A percentile compares a stretch with the other conserved stretches of the same genome.
These are phyloP conservation scores for Rhizomucor pusillus DNA, from an alignment of 371 early-diverging fungal species.

Conservation along the genomic window DNA sequence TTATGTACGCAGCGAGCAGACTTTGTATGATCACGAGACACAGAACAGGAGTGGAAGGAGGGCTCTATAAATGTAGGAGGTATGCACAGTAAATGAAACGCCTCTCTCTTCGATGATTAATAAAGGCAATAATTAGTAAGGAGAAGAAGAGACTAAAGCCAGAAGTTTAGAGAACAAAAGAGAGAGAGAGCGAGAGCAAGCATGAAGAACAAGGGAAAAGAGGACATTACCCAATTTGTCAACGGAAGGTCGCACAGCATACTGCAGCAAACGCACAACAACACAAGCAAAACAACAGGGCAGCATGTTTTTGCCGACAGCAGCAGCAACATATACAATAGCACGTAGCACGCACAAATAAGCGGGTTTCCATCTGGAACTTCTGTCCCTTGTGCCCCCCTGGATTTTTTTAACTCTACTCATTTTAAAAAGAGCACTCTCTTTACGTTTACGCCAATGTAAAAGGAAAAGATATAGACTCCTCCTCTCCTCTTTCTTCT, in stretches of 20 bases:
- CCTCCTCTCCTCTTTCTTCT: too few relatives aligned
- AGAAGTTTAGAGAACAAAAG: neutral
- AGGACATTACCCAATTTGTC: neutral
- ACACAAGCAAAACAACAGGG: conserved; percentile 2
- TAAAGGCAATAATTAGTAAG: too few relatives aligned
- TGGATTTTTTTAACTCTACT: conserved; percentile 2
- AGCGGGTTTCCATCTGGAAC: conserved; percentile 1
- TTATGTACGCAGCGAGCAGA: too few relatives aligned
- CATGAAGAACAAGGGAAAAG: neutral
- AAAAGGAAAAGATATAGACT: too few relatives aligned
- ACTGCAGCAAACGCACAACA: neutral
- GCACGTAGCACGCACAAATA: conserved; percentile 3
- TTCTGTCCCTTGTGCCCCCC: conserved; percentile 7
- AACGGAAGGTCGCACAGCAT: neutral
- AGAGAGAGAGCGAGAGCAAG: neutral
- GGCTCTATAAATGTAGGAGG: too few relatives aligned
- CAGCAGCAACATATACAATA: too few relatives aligned
- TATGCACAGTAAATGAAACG: too few relatives aligned
- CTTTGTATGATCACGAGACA: too few relatives aligned
- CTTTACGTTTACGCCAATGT: neutral
- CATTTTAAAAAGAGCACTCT: too few relatives aligned
- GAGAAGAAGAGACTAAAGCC: too few relatives aligned
- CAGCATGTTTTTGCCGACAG: neutral
- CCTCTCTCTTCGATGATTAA: too few relatives aligned
- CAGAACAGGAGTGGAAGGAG: too few relatives aligned